These are phyloP conservation scores for Phylloporus sp. DNA, from an alignment of 1,284 basidiomycete genomes.

Conservation along the genomic window DNA sequence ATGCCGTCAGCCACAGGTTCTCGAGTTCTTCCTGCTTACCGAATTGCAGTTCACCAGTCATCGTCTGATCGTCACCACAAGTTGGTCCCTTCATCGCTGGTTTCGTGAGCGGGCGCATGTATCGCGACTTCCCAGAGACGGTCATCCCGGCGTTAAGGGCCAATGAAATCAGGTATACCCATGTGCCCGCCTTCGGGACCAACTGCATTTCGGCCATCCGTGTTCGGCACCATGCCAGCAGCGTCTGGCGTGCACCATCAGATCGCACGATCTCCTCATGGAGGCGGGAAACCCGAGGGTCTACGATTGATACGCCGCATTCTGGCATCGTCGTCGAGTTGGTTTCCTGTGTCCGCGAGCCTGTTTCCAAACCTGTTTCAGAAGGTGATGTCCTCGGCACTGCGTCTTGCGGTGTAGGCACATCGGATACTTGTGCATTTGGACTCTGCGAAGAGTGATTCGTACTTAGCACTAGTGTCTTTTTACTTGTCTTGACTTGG, in stretches of 20 bases:
- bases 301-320: not conserved
- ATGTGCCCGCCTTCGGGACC: slow-evolving; percentile 65
- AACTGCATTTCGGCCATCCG: not conserved
- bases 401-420: not conserved
- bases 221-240: slow-evolving; percentile 19
- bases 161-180: slow-evolving; percentile 68
- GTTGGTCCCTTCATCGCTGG: not conserved
- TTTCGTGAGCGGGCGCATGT: too few species aligned
- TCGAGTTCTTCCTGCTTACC: slow-evolving; percentile 13
- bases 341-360: not conserved
- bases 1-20: slow-evolving; percentile 12
- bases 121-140: too few species aligned
- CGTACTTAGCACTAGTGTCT: not conserved
- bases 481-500: not conserved
- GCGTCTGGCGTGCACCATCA: slow-evolving; percentile 3
- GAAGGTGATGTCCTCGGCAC: not conserved
- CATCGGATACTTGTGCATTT: not conserved
- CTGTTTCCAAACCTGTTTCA: not conserved
- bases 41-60: not conserved
- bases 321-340: not conserved
- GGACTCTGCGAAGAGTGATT: not conserved
- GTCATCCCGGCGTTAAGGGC: slow-evolving; percentile 18
- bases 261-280: slow-evolving; percentile 9
- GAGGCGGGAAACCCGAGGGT: slow-evolving; percentile 16
- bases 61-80: not conserved